These are phyloP conservation scores for Ascochyta viciae-villosae DNA, from an alignment of 2,329 filamentous ascomycete species.

Conservation along the genomic window DNA sequence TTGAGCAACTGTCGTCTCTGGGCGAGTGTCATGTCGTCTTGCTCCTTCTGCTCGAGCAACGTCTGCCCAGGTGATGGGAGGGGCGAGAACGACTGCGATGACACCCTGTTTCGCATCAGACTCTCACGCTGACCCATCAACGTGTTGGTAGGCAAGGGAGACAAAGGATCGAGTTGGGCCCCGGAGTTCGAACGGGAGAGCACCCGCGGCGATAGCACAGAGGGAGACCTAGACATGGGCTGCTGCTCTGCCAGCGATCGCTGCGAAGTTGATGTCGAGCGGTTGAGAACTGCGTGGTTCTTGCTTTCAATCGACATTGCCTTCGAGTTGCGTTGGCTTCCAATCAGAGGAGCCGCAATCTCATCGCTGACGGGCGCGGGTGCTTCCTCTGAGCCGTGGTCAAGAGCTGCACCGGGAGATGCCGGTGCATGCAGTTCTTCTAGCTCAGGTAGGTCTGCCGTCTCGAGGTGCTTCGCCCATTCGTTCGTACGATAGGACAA, in stretches of 20 bases:
- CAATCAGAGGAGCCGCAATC: conserved; percentile 29
- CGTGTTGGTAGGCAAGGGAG: conserved; percentile 50
- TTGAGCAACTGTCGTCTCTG: conserved; percentile 60
- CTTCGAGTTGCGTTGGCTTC: conserved; percentile 31
- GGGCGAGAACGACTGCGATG: conserved; percentile 49
- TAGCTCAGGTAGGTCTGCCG: conserved; percentile 74
- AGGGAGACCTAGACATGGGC: conserved; percentile 27
- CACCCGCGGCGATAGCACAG: conserved; percentile 18
- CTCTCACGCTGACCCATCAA: conserved; percentile 63
- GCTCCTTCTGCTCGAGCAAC: conserved; percentile 34
- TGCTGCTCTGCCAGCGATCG: conserved; percentile 26
- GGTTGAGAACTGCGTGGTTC: conserved; percentile 23
- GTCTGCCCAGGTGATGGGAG: conserved; percentile 38
- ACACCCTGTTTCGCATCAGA: conserved; percentile 54
- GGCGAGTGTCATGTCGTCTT: conserved; percentile 75
- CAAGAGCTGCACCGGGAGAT: conserved; percentile 53
- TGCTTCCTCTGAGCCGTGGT: conserved; percentile 56
- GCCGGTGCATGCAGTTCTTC: conserved; percentile 64
- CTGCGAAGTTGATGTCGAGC: conserved; percentile 35
- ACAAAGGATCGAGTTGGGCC: conserved; percentile 21
- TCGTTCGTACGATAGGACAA: conserved; percentile 90
- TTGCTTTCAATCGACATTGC: conserved; percentile 33
- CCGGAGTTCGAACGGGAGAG: conserved; percentile 35
- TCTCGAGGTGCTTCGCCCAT: conserved; percentile 89
- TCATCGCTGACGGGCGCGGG: conserved; percentile 58